Conservation (phyloP, 1,139 yeast species). For the Nakaseomyces bracarensis region DNA sequence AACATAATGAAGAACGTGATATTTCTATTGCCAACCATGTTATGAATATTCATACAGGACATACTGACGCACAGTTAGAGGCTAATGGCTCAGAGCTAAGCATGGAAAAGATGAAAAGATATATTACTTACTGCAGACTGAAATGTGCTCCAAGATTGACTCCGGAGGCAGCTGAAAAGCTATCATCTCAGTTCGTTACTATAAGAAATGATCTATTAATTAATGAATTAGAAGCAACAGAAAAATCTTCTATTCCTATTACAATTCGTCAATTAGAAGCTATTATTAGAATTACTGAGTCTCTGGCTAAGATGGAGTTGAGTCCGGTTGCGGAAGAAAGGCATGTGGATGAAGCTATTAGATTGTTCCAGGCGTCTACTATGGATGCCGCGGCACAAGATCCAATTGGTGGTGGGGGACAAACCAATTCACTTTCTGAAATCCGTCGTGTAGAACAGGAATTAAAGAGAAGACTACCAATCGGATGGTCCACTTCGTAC, state of each 20-base stretch:
- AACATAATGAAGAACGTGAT: conserved; percentile 81
- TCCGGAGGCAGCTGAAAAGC: conserved; percentile 80
- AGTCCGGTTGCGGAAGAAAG: conserved; percentile 78
- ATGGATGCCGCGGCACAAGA: conserved; percentile 96
- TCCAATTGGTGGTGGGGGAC: conserved; percentile 40
- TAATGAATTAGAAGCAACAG: conserved; percentile 74
- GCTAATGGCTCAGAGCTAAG: conserved; percentile 55
- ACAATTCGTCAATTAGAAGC: conserved; percentile 98
- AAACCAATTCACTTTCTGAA: conserved; percentile 49
- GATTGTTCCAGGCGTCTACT: conserved; percentile 92
- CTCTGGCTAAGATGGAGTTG: conserved; percentile 79
- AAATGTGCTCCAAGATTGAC: conserved; percentile 91
- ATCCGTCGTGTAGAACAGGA: conserved; percentile 76
- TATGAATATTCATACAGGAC: conserved; percentile 86
- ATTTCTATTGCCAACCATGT: conserved; percentile 89
- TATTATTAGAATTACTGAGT: conserved; percentile 89
- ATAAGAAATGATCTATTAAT: conserved; percentile 78
- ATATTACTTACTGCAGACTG: conserved; percentile 79
- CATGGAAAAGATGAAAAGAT: conserved; percentile 82
- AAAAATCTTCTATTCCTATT: conserved; percentile 91
- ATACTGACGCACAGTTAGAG: conserved; percentile 48
- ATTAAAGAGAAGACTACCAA: conserved; percentile 81
- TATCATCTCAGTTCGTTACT: conserved; percentile 90
- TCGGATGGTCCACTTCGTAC: conserved; percentile 94
- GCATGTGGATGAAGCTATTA: conserved; percentile 92